A percentile compares a stretch with the other conserved stretches of the same genome.
Conservation (phyloP, 805 yeast species). For the Teunomyces pallodes region DNA sequence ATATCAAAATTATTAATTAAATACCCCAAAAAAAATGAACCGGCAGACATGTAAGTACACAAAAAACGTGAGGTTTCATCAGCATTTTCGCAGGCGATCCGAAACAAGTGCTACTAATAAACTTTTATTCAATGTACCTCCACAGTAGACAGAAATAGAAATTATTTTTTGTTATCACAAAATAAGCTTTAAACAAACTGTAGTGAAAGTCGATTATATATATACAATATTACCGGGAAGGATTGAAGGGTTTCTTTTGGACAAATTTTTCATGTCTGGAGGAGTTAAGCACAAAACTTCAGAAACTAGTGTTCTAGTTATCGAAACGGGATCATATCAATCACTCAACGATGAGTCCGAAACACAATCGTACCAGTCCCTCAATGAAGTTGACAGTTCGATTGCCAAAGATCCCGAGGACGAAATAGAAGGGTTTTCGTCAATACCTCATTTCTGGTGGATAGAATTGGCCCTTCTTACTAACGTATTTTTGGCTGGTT, state of each 20-base stretch:
- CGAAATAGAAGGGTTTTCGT: conserved; percentile 8
- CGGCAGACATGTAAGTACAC: neutral
- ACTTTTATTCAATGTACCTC: neutral
- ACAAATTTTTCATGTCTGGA: neutral
- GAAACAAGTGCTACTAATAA: neutral
- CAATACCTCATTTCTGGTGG: conserved; percentile 22
- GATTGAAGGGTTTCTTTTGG: neutral
- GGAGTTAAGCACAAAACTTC: neutral
- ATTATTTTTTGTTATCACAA: neutral
- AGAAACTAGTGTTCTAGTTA: neutral
- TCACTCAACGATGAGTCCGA: neutral
- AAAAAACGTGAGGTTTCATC: neutral
- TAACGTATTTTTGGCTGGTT: conserved; percentile 45
- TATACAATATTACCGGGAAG: neutral
- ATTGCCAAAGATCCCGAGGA: neutral
- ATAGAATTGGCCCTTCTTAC: conserved; percentile 31
- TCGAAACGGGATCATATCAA: neutral
- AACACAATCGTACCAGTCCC: neutral
- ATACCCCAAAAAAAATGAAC: neutral
- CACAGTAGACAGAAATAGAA: neutral
- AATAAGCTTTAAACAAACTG: neutral
- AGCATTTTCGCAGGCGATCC: neutral
- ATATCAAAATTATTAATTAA: neutral
- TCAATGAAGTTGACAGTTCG: neutral
- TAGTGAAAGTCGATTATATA: neutral